Evolutionary conservation across 495 filamentous ascomycete genomes (phyloP), one percentile per base, ranked within the genome.

Genomic region (Penicillium lividum): DNA sequence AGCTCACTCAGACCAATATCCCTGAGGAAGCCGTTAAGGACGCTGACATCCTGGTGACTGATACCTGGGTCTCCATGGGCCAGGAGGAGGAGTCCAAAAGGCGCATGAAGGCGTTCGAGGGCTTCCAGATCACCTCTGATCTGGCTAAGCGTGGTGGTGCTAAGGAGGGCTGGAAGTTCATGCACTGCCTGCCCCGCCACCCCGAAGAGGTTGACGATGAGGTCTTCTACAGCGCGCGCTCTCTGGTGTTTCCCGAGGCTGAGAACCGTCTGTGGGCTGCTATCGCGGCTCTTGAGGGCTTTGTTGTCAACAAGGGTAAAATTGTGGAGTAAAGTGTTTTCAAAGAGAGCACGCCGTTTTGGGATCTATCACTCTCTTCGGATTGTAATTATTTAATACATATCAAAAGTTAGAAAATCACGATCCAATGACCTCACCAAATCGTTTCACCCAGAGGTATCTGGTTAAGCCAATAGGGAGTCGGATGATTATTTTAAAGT

Each of bases 41-140:
- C 58, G 93, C 94, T 2, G 90, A 98, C 65, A 80, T 98, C 43
- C 77, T 98, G 18, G 90, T 98, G 0, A 98, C 94, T 0, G 94
- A 98, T 66, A 98, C 94, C 8, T 98, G 93, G 93, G 81, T 96
- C 10, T 95, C 90, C 0, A 97, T 97, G 94, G 94, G 94, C 42
- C 92, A 97, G 77, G 94, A 98, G 74, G 85, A 81, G 46, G 92
- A 97, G 76, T 78, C 84, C 33, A 78, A 82, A 54, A 85, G 88
- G 76, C 79, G 89, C 56, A 65, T 97, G 58, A 84, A 86, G 73
- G 90, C 86, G 29, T 98, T 98, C 66, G 80, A 82, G 30, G 92
- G 93, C 33, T 98, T 91, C 73, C 93, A 97, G 70, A 87, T 98
- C 62, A 96, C 92, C 3, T 74, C 83, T 11, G 88, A 90, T 48